Conservation (phyloP, 441 rosid species). For the Manihot esculenta region DNA sequence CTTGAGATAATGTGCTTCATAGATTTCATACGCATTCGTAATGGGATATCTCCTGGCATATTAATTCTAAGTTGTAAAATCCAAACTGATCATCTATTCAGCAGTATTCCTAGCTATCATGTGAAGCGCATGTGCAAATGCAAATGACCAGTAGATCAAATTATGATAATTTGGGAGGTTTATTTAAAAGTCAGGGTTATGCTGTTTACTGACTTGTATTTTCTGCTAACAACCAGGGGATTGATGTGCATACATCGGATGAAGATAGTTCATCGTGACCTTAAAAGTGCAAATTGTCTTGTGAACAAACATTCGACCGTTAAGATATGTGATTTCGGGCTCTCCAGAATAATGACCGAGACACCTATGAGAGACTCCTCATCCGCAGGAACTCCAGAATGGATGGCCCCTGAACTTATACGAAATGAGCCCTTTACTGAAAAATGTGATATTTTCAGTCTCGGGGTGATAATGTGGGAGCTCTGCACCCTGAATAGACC, state of each 20-base stretch:
- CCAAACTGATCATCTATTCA: not conserved
- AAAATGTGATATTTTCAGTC: conserved; percentile 92
- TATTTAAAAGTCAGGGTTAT: not conserved
- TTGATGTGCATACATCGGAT: conserved; percentile 96
- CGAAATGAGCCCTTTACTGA: conserved; percentile 89
- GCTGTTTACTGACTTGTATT: conserved; percentile 17
- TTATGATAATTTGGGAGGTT: not conserved
- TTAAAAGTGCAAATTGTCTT: conserved; percentile 94
- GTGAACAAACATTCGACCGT: conserved; percentile 82
- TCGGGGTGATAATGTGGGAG: conserved; percentile 98
- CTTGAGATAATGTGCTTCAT: not conserved
- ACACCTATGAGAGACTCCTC: conserved; percentile 65
- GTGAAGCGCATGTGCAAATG: not conserved
- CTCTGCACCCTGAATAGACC: conserved; percentile 82
- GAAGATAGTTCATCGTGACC: conserved; percentile 92
- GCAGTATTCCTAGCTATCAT: too few relatives aligned
- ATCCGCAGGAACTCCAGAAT: conserved; percentile 95
- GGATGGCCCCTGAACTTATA: conserved; percentile 99
- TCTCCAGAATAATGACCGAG: conserved; percentile 75
- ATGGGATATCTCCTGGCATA: not conserved
- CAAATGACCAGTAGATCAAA: not conserved
- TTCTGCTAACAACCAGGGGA: conserved; percentile 49
- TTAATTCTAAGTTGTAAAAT: not conserved
- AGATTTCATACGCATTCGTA: not conserved
- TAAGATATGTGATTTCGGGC: conserved; percentile 93